Conservation (phyloP, 345 rosid species). For the Mallotus nudiflorus region DNA sequence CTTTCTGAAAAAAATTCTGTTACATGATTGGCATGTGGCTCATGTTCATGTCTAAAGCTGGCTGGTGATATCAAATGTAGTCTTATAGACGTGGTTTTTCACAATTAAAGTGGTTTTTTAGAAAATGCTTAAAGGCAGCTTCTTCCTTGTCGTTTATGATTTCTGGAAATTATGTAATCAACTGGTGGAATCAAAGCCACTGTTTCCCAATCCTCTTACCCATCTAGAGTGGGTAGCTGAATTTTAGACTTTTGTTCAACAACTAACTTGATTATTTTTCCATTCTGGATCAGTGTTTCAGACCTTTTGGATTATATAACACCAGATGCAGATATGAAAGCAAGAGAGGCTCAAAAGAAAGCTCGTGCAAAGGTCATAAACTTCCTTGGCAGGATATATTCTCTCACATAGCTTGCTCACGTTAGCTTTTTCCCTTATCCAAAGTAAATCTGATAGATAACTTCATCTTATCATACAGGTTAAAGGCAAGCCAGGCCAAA, state of each 20-base stretch:
- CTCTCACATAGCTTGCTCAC: not conserved
- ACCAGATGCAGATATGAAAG: constrained; percentile 83
- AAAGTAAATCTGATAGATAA: constrained; percentile 14
- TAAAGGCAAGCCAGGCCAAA: constrained; percentile 72
- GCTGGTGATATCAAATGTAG: too few species aligned
- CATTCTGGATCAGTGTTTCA: constrained; percentile 67
- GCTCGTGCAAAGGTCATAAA: constrained; percentile 81
- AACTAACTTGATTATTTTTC: constrained; percentile 12
- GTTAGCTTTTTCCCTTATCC: constrained; percentile 6
- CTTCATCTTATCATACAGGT: constrained; percentile 46
- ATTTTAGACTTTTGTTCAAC: not conserved
- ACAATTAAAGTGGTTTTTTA: constrained; percentile 3
- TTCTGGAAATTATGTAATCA: not conserved
- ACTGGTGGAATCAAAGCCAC: not conserved
- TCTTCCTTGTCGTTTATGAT: not conserved
- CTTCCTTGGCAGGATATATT: constrained; percentile 12
- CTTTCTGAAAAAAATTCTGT: not conserved
- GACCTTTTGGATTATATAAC: constrained; percentile 97
- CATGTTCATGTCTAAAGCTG: constrained; percentile 2
- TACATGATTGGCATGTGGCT: too few species aligned
- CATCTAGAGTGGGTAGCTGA: not conserved
- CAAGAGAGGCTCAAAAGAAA: constrained; percentile 88
- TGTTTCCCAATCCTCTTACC: not conserved
- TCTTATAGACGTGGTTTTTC: not conserved
- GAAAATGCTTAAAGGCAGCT: too few species aligned